Base-by-base conservation (phyloP, 2,329 filamentous ascomycete species). In the Tolypocladium guangdongense region DNA sequence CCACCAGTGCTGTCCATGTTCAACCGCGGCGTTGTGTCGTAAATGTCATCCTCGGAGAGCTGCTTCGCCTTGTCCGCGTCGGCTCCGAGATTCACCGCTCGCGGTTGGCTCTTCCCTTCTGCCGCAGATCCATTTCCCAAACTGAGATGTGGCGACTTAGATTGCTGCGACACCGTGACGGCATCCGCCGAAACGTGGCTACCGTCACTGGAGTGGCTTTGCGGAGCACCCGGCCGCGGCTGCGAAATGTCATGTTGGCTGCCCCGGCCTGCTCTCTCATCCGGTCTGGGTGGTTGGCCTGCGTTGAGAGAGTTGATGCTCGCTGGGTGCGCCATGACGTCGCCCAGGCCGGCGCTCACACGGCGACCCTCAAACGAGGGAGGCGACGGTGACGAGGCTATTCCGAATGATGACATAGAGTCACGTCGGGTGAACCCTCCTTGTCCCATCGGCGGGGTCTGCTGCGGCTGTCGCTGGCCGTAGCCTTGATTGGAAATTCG, bases 1-100 rank as follows among this genome's bases (percentile, higher is more conserved):
- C 55, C 49, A 6, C 30, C 39, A 5, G 43, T 22, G 22, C 22
- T 47, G 16, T 41, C 39, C 11, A 47, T 50, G 8, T 52, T 57
- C 30, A 61, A 49, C 27, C 59, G 56, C 3, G 69, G 68, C 27
- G 63, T 66, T 18, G 67, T 66, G 36, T 65, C 60, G 57, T 72
- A 71, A 7, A 72, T 58, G 52, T 70, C 64, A 8, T 69, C 65
- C 22, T 63, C 61, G 24, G 57, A 58, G 10, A 51, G 49, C 49
- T 58, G 48, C 43, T 57, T 52, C 16, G 58, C 56, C 38, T 53
- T 56, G 14, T 48, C 43, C 12, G 55, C 49, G 37, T 56, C 56
- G 37, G 53, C 48, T 27, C 24, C 54, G 8, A 53, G 51, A 7
- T 53, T 47, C 30, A 14, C 12, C 30, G 36, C 27, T 5, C 16